A percentile compares a stretch with the other conserved stretches of the same genome.
Evolutionary conservation across 164 flowering plant genomes (phyloP).

Genomic region (Brasenia schreberi): DNA sequence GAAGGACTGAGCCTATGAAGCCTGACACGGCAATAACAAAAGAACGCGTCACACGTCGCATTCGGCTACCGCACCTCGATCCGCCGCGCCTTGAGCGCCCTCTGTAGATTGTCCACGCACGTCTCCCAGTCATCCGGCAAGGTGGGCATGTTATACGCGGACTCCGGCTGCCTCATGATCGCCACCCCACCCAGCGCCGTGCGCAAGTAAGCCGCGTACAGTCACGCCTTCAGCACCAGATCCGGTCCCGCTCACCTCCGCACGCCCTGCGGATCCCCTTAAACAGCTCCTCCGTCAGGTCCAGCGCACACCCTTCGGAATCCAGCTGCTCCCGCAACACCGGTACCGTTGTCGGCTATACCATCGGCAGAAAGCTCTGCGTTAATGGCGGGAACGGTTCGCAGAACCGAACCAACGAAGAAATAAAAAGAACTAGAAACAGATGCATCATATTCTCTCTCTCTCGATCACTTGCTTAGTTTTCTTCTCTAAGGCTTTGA

Average conservation of each 20-base stretch:
- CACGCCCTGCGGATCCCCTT: conserved; percentile 38
- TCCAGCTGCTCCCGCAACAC: conserved; percentile 86
- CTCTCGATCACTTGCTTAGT: no score
- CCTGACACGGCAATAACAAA: conserved; percentile 77
- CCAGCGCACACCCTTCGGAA: conserved; percentile 43
- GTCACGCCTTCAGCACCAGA: conserved; percentile 72
- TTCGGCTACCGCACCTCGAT: conserved; percentile 40
- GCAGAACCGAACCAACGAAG: no score
- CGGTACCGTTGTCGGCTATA: conserved; percentile 46
- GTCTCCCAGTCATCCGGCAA: conserved; percentile 88
- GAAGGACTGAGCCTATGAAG: conserved; percentile 24
- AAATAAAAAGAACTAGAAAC: no score
- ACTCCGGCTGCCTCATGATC: conserved; percentile 2
- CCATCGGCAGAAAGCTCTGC: no score
- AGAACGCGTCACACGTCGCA: conserved; percentile 66
- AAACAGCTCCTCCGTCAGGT: conserved; percentile 57
- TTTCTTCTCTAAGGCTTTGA: no score
- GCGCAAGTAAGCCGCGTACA: conserved; percentile 61
- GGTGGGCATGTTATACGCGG: conserved; percentile 31
- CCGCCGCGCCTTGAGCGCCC: conserved; percentile 33
- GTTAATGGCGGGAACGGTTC: no score
- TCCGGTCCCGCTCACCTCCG: conserved; percentile 8
- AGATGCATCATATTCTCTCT: no score
- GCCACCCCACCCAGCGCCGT: conserved; percentile 34
- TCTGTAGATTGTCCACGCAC: conserved; percentile 50